These are phyloP conservation scores for Pseudohalonectria lignicola DNA, from an alignment of 2,329 filamentous ascomycete genomes.

Conservation along the genomic window DNA sequence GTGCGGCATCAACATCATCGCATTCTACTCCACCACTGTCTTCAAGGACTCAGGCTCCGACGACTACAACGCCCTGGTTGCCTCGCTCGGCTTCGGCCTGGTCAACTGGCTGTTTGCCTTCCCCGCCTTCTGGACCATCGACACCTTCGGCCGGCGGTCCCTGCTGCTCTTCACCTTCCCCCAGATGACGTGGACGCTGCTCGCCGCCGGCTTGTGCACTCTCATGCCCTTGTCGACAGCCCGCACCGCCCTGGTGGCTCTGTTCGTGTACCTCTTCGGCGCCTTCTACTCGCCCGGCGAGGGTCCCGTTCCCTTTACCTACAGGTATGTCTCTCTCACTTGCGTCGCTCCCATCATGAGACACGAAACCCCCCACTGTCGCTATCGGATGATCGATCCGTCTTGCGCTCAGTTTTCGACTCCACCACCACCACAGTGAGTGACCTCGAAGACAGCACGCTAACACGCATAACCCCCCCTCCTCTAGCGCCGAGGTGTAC, in stretches of 20 bases:
- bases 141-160: constrained; percentile 53
- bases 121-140: constrained; percentile 54
- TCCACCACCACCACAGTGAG: too few species aligned
- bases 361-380: too few species aligned
- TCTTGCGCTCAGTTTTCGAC: too few species aligned
- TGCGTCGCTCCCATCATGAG: too few species aligned
- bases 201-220: constrained; percentile 50
- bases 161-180: constrained; percentile 56
- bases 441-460: too few species aligned
- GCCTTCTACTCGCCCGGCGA: constrained; percentile 31
- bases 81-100: constrained; percentile 54
- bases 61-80: constrained; percentile 44
- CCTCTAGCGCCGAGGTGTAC: constrained; percentile 51
- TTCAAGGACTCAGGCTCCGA: constrained; percentile 36
- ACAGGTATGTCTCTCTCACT: constrained; percentile 17
- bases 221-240: constrained; percentile 25
- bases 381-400: too few species aligned
- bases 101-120: constrained; percentile 57
- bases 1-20: constrained; percentile 61
- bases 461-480: background rate
- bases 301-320: constrained; percentile 58
- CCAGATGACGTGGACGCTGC: constrained; percentile 54
- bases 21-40: constrained; percentile 61
- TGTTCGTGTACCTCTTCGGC: constrained; percentile 22
- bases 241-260: constrained; percentile 35